Conservation (phyloP, 2,329 filamentous ascomycete species). For the Balansia obtecta region DNA sequence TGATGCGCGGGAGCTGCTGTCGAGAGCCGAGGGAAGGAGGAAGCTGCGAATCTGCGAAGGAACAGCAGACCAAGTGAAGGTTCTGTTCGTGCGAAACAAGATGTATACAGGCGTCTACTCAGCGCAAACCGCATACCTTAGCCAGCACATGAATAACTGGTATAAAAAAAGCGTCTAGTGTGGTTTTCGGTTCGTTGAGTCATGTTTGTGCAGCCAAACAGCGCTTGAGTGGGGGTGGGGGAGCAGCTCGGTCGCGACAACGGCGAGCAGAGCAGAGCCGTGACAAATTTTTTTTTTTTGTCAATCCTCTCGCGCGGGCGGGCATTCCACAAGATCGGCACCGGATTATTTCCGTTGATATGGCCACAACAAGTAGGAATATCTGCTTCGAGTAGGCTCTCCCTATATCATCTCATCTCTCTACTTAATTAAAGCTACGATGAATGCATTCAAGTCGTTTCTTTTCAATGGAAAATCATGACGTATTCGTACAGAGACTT, state of each 20-base stretch:
- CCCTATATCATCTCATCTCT: too few species aligned
- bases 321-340: not conserved
- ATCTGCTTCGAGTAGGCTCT: too few species aligned
- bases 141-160: conserved; percentile 1
- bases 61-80: not conserved
- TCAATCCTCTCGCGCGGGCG: not conserved
- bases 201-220: conserved; percentile 7
- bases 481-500: too few species aligned
- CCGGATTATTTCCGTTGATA: not conserved
- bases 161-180: conserved; percentile 5
- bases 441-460: too few species aligned
- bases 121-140: conserved; percentile 11
- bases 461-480: too few species aligned
- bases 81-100: conserved; percentile 2
- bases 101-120: conserved; percentile 5
- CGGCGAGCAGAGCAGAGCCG: not conserved
- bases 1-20: not conserved
- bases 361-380: too few species aligned
- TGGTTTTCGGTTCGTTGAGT: conserved; percentile 8
- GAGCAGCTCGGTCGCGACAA: conserved; percentile 2
- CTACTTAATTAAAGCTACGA: too few species aligned
- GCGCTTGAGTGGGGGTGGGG: conserved; percentile 6
- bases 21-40: not conserved
- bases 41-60: conserved; percentile 3
- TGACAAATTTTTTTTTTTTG: conserved; percentile 1